Percentiles rank a stretch among this genome's conserved stretches.
Conservation (phyloP, 495 filamentous ascomycete species). For the Aspergillus bertholletiae region DNA sequence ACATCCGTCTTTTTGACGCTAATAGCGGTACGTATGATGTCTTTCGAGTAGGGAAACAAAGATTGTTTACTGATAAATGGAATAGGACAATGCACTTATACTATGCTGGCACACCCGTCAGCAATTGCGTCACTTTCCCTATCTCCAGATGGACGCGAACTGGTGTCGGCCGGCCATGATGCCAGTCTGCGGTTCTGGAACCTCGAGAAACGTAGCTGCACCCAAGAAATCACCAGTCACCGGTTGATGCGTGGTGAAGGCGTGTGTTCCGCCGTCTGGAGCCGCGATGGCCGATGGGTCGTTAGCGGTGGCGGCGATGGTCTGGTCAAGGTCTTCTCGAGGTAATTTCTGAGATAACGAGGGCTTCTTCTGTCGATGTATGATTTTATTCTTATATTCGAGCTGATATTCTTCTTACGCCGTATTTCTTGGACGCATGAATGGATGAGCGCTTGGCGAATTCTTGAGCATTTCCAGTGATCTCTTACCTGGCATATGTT, state of each 20-base stretch:
- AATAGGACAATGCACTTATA: conserved; percentile 96
- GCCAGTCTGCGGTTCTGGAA: conserved; percentile 94
- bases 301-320: conserved; percentile 96
- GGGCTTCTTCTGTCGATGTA: conserved; percentile 31
- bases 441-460: conserved; percentile 42
- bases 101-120: conserved; percentile 92
- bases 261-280: conserved; percentile 90
- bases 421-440: conserved; percentile 37
- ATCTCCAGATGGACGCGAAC: conserved; percentile 87
- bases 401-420: conserved; percentile 24
- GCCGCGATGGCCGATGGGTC: conserved; percentile 88
- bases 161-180: conserved; percentile 94
- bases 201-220: conserved; percentile 90
- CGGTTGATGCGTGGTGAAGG: conserved; percentile 92
- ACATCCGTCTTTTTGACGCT: conserved; percentile 94
- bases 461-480: conserved; percentile 45
- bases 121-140: conserved; percentile 87
- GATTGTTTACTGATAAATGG: conserved; percentile 25
- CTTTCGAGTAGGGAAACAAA: neutral
- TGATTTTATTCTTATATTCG: conserved; percentile 26
- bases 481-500: conserved; percentile 40
- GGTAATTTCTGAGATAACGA: conserved; percentile 52
- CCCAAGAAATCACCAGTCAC: conserved; percentile 88
- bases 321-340: conserved; percentile 90
- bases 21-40: conserved; percentile 78